Evolutionary conservation across 2,329 filamentous ascomycete species (phyloP), one percentile per base, ranked within the genome.

Genomic region (Colletotrichum falcatum): DNA sequence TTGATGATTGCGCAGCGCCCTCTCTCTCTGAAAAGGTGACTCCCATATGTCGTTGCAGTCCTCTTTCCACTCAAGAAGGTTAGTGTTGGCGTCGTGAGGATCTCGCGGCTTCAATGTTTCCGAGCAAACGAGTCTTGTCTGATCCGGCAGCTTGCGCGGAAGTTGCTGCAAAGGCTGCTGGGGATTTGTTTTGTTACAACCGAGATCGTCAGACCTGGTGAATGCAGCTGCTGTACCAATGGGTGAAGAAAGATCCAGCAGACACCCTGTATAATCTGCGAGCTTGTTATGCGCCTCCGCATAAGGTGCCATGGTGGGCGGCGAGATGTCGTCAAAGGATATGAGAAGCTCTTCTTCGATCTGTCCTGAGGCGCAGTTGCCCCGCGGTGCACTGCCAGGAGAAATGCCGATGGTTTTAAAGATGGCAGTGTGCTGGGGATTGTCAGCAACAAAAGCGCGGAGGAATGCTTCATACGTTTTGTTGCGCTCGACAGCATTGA

Each of bases 401-500:
- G 33, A 44, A 14, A 71, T 42, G 9, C 54, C 60, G 7, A 70
- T 61, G 11, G 39, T 23, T 3, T 54, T 51, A 26, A 66, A 72
- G 7, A 37, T n/a, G 7, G 33, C 37, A 14, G 16, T 37, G n/a
- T 62, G 28, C 35, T 71, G 51, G 23, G 68, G 58, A 26, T 71
- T 48, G 18, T 68, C 46, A 42, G 53, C 20, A 3, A 71, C 37
- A 35, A 58, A 56, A 20, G 16, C 16, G 33, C 46, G 51, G 37
- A 55, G 28, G n/a, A 68, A 71, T 6, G 37, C 5, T 18, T 71
- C 58, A 11, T 70, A 61, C 51, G 51, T 63, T 14, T 63, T 70
- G 61, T 63, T 28, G 20, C 49, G 49, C 51, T 70, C 60, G 11
- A 55, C 51, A 7, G 51, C 44, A 30, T 66, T 65, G 28, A 71